These are phyloP conservation scores for Penicillium hesseltinei DNA, from an alignment of 2,329 filamentous ascomycete species.

Conservation along the genomic window DNA sequence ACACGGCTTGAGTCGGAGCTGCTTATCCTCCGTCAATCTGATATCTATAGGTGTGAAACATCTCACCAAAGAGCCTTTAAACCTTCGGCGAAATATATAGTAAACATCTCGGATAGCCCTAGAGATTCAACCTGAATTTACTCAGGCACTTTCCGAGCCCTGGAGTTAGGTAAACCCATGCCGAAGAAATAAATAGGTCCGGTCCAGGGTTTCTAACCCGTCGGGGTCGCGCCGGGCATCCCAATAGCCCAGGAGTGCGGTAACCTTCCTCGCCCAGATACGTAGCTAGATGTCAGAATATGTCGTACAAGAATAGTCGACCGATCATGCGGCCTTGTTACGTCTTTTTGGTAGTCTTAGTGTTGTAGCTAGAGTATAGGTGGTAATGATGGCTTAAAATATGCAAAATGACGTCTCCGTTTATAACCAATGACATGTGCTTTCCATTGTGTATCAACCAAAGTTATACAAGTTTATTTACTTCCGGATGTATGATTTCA, in stretches of 20 bases:
- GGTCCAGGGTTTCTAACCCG: neutral
- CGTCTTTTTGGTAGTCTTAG: too few species aligned
- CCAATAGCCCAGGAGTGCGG: neutral
- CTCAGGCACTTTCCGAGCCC: neutral
- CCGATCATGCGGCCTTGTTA: too few species aligned
- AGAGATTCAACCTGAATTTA: neutral
- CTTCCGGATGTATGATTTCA: neutral
- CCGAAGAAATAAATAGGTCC: neutral
- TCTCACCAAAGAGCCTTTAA: neutral
- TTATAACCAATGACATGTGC: too few species aligned
- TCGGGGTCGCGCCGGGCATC: neutral
- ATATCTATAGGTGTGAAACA: neutral
- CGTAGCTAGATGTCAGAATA: too few species aligned
- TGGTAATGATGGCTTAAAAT: too few species aligned
- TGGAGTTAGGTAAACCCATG: neutral
- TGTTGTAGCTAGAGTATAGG: too few species aligned
- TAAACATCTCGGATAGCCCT: neutral
- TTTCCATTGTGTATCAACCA: neutral
- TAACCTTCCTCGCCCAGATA: too few species aligned
- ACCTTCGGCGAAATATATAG: neutral
- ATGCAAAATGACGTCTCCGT: too few species aligned
- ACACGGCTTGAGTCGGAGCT: constrained; percentile 10
- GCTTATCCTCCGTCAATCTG: neutral
- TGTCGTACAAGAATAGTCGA: too few species aligned
- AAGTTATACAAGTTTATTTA: neutral